Evolutionary conservation across 2,329 filamentous ascomycete species (phyloP).

Genomic region (Talaromyces funiculosus): DNA sequence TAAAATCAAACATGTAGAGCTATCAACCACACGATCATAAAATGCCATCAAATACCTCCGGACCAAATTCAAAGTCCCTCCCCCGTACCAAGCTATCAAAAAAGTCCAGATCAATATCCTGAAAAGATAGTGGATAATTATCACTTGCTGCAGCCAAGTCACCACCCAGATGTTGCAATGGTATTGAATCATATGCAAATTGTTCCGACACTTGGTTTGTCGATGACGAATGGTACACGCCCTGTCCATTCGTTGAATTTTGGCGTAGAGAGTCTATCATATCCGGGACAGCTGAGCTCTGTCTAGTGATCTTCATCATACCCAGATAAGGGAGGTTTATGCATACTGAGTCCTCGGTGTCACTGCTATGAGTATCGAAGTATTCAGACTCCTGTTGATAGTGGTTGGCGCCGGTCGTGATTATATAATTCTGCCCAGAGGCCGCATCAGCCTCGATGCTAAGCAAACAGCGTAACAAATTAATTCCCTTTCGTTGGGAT

Average conservation of each 20-base stretch:
- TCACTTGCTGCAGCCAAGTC: not conserved
- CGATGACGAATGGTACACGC: not conserved
- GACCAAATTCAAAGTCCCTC: not conserved
- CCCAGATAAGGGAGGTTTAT: conserved; percentile 7
- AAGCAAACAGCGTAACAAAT: not conserved
- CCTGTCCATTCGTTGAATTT: not conserved
- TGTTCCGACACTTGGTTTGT: not conserved
- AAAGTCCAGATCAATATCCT: conserved; percentile 5
- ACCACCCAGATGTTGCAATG: not conserved
- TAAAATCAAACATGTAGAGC: too few species aligned
- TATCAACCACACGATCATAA: not conserved
- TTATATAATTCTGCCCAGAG: not conserved
- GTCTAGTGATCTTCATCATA: not conserved
- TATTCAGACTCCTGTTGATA: not conserved
- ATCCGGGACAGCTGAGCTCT: not conserved
- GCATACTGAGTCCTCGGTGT: not conserved
- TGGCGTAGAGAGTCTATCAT: not conserved
- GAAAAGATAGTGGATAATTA: not conserved
- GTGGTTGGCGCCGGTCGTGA: not conserved
- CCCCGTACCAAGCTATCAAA: conserved; percentile 6
- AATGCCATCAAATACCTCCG: not conserved
- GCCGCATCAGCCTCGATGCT: conserved; percentile 6
- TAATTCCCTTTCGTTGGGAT: conserved; percentile 4
- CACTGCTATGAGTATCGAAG: not conserved
- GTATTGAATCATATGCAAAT: not conserved